These are phyloP conservation scores for Linnemannia hyalina DNA, from an alignment of 192 early-diverging fungal species.

Conservation along the genomic window DNA sequence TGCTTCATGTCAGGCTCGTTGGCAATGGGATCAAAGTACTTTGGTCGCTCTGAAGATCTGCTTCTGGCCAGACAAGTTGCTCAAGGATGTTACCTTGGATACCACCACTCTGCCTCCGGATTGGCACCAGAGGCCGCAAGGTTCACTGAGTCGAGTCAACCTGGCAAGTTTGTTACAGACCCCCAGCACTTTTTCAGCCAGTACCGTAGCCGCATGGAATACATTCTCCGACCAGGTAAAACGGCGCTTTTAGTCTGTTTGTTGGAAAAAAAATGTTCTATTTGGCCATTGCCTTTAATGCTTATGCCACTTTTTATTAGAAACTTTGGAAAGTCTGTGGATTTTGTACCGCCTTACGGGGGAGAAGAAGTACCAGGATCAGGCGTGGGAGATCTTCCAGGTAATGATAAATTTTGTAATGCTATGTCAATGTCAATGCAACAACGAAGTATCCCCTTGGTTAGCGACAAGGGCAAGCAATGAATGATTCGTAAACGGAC, in stretches of 20 bases:
- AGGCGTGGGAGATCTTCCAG: conserved; percentile 77
- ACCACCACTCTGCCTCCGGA: conserved; percentile 60
- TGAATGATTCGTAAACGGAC: too few relatives aligned
- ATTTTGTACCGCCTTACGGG: conserved; percentile 80
- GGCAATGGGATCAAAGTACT: conserved; percentile 60
- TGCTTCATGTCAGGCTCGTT: conserved; percentile 69
- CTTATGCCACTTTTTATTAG: conserved; percentile 31
- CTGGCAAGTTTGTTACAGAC: conserved; percentile 10
- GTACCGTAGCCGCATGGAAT: conserved; percentile 21
- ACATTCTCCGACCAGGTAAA: conserved; percentile 68
- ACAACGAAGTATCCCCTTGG: too few relatives aligned
- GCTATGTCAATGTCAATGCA: too few relatives aligned
- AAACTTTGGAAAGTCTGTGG: conserved; percentile 82
- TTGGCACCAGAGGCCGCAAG: conserved; percentile 65
- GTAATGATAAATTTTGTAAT: conserved; percentile 13
- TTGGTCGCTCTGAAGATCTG: conserved; percentile 50
- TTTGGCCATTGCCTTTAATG: too few relatives aligned
- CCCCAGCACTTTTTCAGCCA: conserved; percentile 20
- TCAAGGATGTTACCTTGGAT: conserved; percentile 64
- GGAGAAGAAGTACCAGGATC: conserved; percentile 73
- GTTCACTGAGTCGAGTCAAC: conserved; percentile 24
- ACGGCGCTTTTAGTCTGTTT: too few relatives aligned
- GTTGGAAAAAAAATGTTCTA: too few relatives aligned
- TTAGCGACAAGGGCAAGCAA: too few relatives aligned
- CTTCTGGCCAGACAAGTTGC: conserved; percentile 54